phyloP scores from a whole-genome alignment of 139 green algal species.

The Tetraselmis striata region DNA sequence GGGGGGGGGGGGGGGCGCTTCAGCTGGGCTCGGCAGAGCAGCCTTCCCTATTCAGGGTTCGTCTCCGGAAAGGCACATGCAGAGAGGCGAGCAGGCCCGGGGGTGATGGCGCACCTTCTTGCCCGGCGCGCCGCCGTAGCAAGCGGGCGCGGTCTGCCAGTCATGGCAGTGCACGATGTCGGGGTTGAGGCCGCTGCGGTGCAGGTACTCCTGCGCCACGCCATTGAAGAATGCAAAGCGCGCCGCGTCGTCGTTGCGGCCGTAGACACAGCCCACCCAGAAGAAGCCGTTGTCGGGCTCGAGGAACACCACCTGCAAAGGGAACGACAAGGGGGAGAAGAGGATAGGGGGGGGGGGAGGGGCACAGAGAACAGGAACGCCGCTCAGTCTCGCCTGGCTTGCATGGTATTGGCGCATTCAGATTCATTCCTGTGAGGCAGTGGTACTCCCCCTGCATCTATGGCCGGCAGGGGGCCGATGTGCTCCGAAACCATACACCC shows the following conservation, averaged over 20 bases:
- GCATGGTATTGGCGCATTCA: too few relatives aligned
- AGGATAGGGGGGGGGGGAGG: too few relatives aligned
- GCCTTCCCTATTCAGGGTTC: too few relatives aligned
- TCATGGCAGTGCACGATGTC: conserved; percentile 97
- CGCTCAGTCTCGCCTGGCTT: too few relatives aligned
- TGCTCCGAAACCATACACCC: too few relatives aligned
- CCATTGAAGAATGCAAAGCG: conserved; percentile 89
- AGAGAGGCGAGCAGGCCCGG: background rate
- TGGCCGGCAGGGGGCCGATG: too few relatives aligned
- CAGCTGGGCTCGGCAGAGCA: too few relatives aligned
- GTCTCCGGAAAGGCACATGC: too few relatives aligned
- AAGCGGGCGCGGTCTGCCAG: conserved; percentile 73
- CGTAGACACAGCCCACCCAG: conserved; percentile 75
- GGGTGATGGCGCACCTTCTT: background rate
- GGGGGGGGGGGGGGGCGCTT: background rate
- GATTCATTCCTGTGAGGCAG: too few relatives aligned
- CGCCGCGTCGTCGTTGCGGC: conserved; percentile 57
- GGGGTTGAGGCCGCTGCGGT: conserved; percentile 43
- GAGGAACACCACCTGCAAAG: conserved; percentile 40
- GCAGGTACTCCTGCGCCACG: conserved; percentile 86
- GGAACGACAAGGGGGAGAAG: too few relatives aligned
- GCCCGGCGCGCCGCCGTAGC: background rate
- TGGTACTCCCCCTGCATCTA: too few relatives aligned
- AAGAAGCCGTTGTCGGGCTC: conserved; percentile 83
- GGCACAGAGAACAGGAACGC: too few relatives aligned